These are phyloP conservation scores for Hypsizygus marmoreus DNA, from an alignment of 768 basidiomycete species.

Conservation along the genomic window DNA sequence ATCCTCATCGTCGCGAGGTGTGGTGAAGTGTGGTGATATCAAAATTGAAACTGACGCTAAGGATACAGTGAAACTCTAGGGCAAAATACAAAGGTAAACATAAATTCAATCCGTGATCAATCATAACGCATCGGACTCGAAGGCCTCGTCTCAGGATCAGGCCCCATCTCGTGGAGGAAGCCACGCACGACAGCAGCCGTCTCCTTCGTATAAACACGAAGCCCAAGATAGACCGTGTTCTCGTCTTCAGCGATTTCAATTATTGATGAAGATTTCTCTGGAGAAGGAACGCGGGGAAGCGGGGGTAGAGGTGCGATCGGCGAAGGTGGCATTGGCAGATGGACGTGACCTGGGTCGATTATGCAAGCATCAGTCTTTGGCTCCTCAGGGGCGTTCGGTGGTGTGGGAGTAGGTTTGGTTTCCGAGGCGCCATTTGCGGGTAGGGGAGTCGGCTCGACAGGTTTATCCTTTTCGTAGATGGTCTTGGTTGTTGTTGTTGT, in stretches of 20 bases:
- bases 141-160: conserved; percentile 2
- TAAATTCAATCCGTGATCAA: too few species aligned
- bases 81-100: too few species aligned
- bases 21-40: too few species aligned
- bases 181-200: conserved; percentile 35
- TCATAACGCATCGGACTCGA: too few species aligned
- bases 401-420: not conserved
- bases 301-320: conserved; percentile 9
- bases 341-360: conserved; percentile 15
- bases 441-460: not conserved
- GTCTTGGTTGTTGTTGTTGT: conserved; percentile 20
- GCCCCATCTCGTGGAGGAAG: conserved; percentile 13
- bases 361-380: conserved; percentile 11
- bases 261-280: conserved; percentile 7
- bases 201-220: conserved; percentile 48
- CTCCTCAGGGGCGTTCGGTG: conserved; percentile 4
- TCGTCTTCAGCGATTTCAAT: conserved; percentile 29
- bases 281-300: not conserved
- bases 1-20: too few species aligned
- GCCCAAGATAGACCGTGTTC: conserved; percentile 41
- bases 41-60: too few species aligned
- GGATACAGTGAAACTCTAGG: too few species aligned
- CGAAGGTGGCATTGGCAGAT: not conserved
- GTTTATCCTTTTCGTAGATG: conserved; percentile 25
- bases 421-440: not conserved